phyloP scores from a whole-genome alignment of 768 basidiomycete species.

The Lyophyllum shimeji region DNA sequence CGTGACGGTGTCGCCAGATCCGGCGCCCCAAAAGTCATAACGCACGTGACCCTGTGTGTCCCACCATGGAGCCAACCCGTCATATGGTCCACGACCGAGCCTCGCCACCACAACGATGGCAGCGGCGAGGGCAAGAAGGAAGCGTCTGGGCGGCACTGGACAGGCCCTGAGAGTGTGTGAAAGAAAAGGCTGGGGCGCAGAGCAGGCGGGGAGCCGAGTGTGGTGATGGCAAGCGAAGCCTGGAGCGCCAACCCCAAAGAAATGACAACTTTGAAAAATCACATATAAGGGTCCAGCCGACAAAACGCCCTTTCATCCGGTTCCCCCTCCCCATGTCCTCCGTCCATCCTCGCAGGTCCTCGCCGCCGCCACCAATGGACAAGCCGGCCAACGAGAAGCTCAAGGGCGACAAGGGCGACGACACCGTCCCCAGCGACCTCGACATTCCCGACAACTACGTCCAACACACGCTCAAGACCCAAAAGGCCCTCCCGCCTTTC shows the following conservation, averaged over 20 bases:
- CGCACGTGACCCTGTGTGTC: slow-evolving; percentile 4
- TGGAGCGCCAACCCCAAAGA: slow-evolving; percentile 18
- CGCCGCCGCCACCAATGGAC: slow-evolving; percentile 15
- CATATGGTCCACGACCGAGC: background rate
- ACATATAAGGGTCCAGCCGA: slow-evolving; percentile 17
- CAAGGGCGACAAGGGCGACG: slow-evolving; percentile 15
- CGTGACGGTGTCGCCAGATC: background rate
- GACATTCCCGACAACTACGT: slow-evolving; percentile 85
- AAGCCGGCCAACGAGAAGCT: slow-evolving; percentile 13
- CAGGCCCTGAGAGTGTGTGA: background rate
- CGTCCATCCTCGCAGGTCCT: slow-evolving; percentile 25
- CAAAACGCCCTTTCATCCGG: slow-evolving; percentile 1
- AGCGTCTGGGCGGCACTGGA: background rate
- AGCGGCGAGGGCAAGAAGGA: background rate
- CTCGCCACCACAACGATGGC: background rate
- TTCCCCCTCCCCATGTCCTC: slow-evolving; percentile 25
- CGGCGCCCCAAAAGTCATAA: slow-evolving; percentile 5
- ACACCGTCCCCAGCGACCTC: slow-evolving; percentile 44
- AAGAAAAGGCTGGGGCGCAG: slow-evolving; percentile 2
- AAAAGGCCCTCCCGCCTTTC: slow-evolving; percentile 69
- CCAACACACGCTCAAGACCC: slow-evolving; percentile 65
- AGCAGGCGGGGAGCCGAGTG: background rate
- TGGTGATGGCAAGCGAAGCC: background rate
- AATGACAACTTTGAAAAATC: slow-evolving; percentile 14
- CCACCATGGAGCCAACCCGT: no score